Conservation (phyloP, 208 protist species). For the Trypanosoma platydactyli region DNA sequence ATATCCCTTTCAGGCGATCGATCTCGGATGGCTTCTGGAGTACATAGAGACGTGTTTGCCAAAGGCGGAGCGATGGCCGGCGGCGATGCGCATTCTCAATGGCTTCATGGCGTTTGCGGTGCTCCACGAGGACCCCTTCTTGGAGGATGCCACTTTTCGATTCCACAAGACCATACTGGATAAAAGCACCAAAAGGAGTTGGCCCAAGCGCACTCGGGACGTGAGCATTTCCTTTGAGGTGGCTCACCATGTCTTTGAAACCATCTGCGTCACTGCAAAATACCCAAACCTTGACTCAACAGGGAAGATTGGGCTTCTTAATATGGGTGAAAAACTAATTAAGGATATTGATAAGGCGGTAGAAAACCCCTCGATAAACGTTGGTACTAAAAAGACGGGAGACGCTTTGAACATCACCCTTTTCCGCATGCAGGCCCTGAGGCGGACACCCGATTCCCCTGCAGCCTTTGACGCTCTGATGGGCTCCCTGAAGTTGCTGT, state of each 20-base stretch:
- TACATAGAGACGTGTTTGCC: conserved; percentile 51
- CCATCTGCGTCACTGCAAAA: conserved; percentile 59
- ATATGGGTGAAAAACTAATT: conserved; percentile 46
- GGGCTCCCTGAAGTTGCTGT: conserved; percentile 60
- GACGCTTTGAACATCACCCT: conserved; percentile 37
- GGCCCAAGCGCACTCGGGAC: conserved; percentile 32
- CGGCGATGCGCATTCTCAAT: conserved; percentile 55
- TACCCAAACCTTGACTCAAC: conserved; percentile 45
- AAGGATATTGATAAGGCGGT: conserved; percentile 44
- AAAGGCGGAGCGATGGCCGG: conserved; percentile 36
- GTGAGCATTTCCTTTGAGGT: conserved; percentile 48
- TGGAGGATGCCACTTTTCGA: conserved; percentile 55
- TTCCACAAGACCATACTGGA: conserved; percentile 39
- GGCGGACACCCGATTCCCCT: conserved; percentile 39
- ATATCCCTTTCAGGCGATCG: conserved; percentile 69
- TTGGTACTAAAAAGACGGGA: conserved; percentile 28
- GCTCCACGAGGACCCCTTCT: conserved; percentile 72
- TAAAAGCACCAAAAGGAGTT: conserved; percentile 29
- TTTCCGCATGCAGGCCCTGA: conserved; percentile 39
- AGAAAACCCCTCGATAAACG: conserved; percentile 33
- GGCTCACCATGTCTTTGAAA: conserved; percentile 54
- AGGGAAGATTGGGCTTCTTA: conserved; percentile 42
- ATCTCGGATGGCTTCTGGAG: conserved; percentile 61
- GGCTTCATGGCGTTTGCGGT: conserved; percentile 75
- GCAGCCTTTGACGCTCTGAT: conserved; percentile 49